Evolutionary conservation across 805 yeast species (phyloP), one percentile per base, ranked within the genome.

Genomic region (Maudiozyma serrabonitensis): DNA sequence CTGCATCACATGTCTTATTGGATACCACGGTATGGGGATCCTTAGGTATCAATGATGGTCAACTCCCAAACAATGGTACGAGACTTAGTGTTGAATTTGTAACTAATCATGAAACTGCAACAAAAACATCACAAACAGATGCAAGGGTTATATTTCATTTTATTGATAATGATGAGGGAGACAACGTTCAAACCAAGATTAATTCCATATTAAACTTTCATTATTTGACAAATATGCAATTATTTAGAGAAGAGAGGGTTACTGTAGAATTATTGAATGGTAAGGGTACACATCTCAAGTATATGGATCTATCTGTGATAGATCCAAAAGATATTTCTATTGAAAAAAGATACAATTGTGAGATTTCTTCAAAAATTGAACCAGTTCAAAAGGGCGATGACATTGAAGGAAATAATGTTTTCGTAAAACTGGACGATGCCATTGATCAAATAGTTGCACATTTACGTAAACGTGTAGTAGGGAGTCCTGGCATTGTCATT

Each of bases 401-500:
- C 9, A 35, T 15, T 4, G 38, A 35, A 6, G 9, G 5, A 7
- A 16, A 9, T 8, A 11, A 9, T 13, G 13, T 23, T 8, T 50
- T 25, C n/a, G 43, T 47, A 16, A 11, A 18, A n/a, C 38, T 41
- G 18, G 47, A 51, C 26, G 26, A 42, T 9, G 41, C 34, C 1
- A 19, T 43, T 16, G 35, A 35, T 1, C 54, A 57, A 13, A 47
- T 56, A 16, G 15, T 37, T 1, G 38, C 48, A 8, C 54, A 53
- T 48, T 38, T 62, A 18, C 50, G 54, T 2, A 46, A 50, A 8
- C 64, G 64, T 3, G 26, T 59, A 2, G 31, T 52, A 11, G 54
- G 63, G 11, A 55, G 66, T 4, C 66, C 6, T 7, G 87, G 91
- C 1, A 69, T 80, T 0, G 67, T 88, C 48, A 58, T 90, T 0